phyloP scores from a whole-genome alignment of 176 grass and related monocot species.

The Puya raimondii region DNA sequence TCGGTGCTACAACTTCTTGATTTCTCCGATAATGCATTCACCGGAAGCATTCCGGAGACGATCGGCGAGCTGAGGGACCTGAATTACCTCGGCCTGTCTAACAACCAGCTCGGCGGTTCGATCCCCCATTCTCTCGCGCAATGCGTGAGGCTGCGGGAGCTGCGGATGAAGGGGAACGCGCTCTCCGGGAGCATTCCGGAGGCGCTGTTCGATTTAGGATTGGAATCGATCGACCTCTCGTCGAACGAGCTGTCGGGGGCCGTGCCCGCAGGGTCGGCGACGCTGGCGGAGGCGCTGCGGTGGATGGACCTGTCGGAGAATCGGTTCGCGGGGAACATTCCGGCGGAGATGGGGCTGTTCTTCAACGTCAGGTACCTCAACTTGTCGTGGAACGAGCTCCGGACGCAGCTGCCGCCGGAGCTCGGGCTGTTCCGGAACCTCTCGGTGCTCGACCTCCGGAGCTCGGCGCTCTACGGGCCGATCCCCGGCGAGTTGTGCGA shows the following conservation, averaged over 20 bases:
- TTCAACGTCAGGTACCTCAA: slow-evolving; percentile 65
- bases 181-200: slow-evolving; percentile 61
- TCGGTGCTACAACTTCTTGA: slow-evolving; percentile 48
- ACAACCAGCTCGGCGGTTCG: slow-evolving; percentile 41
- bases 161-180: slow-evolving; percentile 42
- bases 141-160: slow-evolving; percentile 56
- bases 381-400: slow-evolving; percentile 70
- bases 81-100: slow-evolving; percentile 59
- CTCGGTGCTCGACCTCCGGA: slow-evolving; percentile 78
- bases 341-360: slow-evolving; percentile 59
- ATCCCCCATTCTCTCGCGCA: slow-evolving; percentile 45
- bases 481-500: slow-evolving; percentile 60
- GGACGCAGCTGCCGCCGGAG: slow-evolving; percentile 65
- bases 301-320: slow-evolving; percentile 80
- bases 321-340: slow-evolving; percentile 49
- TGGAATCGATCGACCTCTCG: slow-evolving; percentile 75
- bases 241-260: slow-evolving; percentile 55
- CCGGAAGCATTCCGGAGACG: slow-evolving; percentile 48
- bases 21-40: slow-evolving; percentile 53
- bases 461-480: slow-evolving; percentile 35
- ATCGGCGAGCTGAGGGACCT: slow-evolving; percentile 72
- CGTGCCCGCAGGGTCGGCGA: slow-evolving; percentile 42
- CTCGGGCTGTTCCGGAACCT: slow-evolving; percentile 57
- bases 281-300: slow-evolving; percentile 47
- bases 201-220: slow-evolving; percentile 53